phyloP scores from a whole-genome alignment of 2,329 filamentous ascomycete species.

The Blumeria graminis region DNA sequence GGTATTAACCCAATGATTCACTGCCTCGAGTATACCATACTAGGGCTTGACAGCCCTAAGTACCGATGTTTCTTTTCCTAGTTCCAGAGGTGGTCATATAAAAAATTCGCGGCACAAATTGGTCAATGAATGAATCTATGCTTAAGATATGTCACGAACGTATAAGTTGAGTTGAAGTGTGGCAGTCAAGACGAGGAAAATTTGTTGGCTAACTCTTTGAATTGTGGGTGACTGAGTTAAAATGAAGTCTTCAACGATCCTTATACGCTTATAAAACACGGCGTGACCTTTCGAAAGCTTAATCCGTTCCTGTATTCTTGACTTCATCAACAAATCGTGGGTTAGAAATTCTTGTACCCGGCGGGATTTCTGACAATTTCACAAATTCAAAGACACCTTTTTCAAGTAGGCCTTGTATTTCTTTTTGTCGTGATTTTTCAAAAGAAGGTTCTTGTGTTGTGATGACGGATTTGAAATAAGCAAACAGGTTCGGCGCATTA shows the following conservation, averaged over 20 bases:
- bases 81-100: neutral
- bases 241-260: neutral
- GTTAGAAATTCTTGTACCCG: conserved; percentile 2
- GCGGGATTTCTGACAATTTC: neutral
- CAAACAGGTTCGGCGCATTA: neutral
- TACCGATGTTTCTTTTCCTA: neutral
- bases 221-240: conserved; percentile 5
- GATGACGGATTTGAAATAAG: neutral
- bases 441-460: neutral
- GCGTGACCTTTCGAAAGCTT: conserved; percentile 4
- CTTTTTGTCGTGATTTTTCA: neutral
- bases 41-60: conserved; percentile 2
- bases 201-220: conserved; percentile 3
- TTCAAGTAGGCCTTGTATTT: neutral
- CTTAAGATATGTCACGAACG: conserved; percentile 4
- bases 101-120: conserved; percentile 4
- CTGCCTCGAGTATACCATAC: conserved; percentile 3
- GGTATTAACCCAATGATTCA: conserved; percentile 4
- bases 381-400: neutral
- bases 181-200: conserved; percentile 2
- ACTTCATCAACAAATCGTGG: conserved; percentile 4
- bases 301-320: conserved; percentile 2
- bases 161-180: neutral
- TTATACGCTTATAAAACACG: conserved; percentile 5
- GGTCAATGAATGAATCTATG: conserved; percentile 3